Evolutionary conservation across 768 basidiomycete genomes (phyloP), one percentile per base, ranked within the genome.

Genomic region (Tephrocybe rancida): DNA sequence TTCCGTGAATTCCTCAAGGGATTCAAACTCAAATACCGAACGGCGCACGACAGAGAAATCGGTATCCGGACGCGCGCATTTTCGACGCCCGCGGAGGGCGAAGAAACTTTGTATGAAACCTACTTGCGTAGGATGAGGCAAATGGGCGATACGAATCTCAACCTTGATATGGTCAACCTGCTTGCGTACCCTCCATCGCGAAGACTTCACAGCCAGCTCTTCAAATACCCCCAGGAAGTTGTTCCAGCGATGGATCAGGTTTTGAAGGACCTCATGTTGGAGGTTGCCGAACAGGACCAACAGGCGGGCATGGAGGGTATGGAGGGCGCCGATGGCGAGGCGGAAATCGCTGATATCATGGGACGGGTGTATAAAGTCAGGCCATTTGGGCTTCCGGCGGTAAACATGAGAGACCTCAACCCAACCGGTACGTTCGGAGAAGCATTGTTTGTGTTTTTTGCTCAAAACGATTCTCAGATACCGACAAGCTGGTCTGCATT

Each of bases 211-310:
- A 74, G 74, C 18, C 94, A 97, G 65, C 81, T 99, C 3, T 70
- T 86, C 56, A 95, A 93, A 64, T 98, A 97, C 70, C 97, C 97
- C 0, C 95, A 98, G 69, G 97, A 99, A 77, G 87, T 98, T 43
- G 81, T 99, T 44, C 96, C 97, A 1, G 92, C 92, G 21, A 95
- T 98, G 90, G 97, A 99, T 77, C 92, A 96, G 63, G 88, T 94
- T 0, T 73, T 98, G 61, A 95, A 95, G 71, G 96, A 98, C 64
- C 74, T 90, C 45, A 91, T 98, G 90, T 72, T 98, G 48, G 91
- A 93, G 61, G 66, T 90, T 38, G 92, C 91, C 0, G 92, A 95
- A 45, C 76, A 84, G 59, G 94, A 97, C 59, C 87, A 87, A 64
- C 77, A 80, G 54, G 80, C 78, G 7, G 87, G 84, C 3, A 67